phyloP scores from a whole-genome alignment of 2,329 filamentous ascomycete species.

The Pyrenochaeta sp. region DNA sequence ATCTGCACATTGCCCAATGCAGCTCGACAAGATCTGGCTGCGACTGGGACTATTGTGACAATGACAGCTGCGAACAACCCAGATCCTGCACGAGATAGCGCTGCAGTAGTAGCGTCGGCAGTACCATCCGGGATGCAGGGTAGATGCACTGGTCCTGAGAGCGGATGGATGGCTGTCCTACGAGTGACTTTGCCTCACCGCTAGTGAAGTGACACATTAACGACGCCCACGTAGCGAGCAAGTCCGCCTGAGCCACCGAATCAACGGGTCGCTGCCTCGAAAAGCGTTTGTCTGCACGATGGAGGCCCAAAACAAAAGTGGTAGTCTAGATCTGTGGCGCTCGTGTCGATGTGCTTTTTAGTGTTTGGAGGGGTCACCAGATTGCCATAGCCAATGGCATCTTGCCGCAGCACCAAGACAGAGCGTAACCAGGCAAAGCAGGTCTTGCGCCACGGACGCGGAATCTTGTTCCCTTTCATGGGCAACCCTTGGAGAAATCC shows the following conservation, averaged over 20 bases:
- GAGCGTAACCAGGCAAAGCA: slow-evolving; percentile 9
- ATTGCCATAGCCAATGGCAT: slow-evolving; percentile 23
- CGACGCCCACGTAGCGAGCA: slow-evolving; percentile 23
- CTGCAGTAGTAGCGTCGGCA: slow-evolving; percentile 38
- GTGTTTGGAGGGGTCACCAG: slow-evolving; percentile 8
- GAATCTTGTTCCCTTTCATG: slow-evolving; percentile 23
- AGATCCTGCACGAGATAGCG: slow-evolving; percentile 43
- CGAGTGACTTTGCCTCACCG: slow-evolving; percentile 19
- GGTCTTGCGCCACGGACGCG: slow-evolving; percentile 17
- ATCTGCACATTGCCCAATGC: slow-evolving; percentile 34
- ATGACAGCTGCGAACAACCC: slow-evolving; percentile 33
- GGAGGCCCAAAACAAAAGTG: slow-evolving; percentile 17
- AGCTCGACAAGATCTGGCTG: slow-evolving; percentile 41
- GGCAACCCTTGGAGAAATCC: slow-evolving; percentile 9
- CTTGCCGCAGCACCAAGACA: slow-evolving; percentile 5
- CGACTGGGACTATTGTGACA: slow-evolving; percentile 27
- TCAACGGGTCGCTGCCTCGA: slow-evolving; percentile 23
- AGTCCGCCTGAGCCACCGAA: slow-evolving; percentile 17
- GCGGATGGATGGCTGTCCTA: slow-evolving; percentile 19
- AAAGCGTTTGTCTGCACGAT: slow-evolving; percentile 23
- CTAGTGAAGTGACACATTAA: slow-evolving; percentile 18
- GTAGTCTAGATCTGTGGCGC: slow-evolving; percentile 31
- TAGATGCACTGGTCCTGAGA: slow-evolving; percentile 20
- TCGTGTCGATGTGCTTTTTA: slow-evolving; percentile 25
- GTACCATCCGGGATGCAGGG: slow-evolving; percentile 38